Percentiles rank a stretch among this genome's conserved stretches.
Evolutionary conservation across 83 land plant species (phyloP).

Genomic region (Picea abies): DNA sequence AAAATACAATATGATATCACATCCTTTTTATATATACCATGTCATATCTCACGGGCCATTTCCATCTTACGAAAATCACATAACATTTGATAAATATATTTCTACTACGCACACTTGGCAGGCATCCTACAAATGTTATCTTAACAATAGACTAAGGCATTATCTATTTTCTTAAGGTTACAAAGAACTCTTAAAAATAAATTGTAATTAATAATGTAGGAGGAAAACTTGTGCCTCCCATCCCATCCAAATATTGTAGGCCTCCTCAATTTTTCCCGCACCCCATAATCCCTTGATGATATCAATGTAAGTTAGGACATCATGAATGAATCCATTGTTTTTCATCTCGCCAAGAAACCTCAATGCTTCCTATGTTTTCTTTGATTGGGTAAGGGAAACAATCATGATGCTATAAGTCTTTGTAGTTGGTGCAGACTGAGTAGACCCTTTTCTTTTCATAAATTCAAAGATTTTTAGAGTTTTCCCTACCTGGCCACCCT

Average conservation of each 20-base stretch:
- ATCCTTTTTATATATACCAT: slow-evolving; percentile 52
- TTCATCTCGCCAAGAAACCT: slow-evolving; percentile 52
- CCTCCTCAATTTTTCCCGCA: slow-evolving; percentile 60
- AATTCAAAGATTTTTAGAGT: slow-evolving; percentile 60
- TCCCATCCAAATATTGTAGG: slow-evolving; percentile 68
- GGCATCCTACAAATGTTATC: slow-evolving; percentile 48
- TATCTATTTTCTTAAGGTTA: slow-evolving; percentile 43
- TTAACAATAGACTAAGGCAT: slow-evolving; percentile 47
- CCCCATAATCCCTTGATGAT: slow-evolving; percentile 66
- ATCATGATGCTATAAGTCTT: slow-evolving; percentile 66
- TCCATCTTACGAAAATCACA: slow-evolving; percentile 48
- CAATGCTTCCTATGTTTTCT: slow-evolving; percentile 51
- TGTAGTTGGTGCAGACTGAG: slow-evolving; percentile 64
- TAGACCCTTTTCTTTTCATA: slow-evolving; percentile 58
- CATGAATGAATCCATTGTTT: slow-evolving; percentile 61
- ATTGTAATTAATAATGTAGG: slow-evolving; percentile 66
- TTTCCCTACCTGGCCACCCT: slow-evolving; percentile 58
- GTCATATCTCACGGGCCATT: slow-evolving; percentile 45
- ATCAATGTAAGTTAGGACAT: slow-evolving; percentile 69
- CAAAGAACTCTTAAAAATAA: slow-evolving; percentile 68
- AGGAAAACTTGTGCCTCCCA: slow-evolving; percentile 66
- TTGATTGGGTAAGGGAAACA: slow-evolving; percentile 39
- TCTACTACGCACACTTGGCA: slow-evolving; percentile 65
- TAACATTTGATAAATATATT: slow-evolving; percentile 67
- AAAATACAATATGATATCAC: slow-evolving; percentile 50